Evolutionary conservation across 2,329 filamentous ascomycete species (phyloP), one percentile per base, ranked within the genome.

Genomic region (Epichloe coenophiala): DNA sequence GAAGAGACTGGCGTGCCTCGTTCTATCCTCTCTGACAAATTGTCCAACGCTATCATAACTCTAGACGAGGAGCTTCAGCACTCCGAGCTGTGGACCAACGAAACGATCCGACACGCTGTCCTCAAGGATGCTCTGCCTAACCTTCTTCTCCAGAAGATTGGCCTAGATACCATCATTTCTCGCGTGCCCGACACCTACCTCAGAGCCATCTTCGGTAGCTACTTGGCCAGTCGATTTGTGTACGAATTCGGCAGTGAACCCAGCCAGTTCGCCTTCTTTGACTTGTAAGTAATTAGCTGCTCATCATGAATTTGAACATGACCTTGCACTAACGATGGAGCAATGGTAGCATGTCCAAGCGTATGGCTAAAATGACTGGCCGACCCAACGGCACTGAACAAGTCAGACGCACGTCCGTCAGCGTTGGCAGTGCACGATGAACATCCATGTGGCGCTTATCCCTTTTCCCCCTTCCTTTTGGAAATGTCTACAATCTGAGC

Each of bases 261-360:
- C 5, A 93, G 85, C 72, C 91, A 96, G 63, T 97, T 98, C 72
- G 89, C 91, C 39, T 98, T 98, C 76, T 98, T 95, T 70, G 88
- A 95, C 66, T 98, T 97, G 86, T 90, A 73, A 81, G 86, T 84
- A 27, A 12, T n/a, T 2, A 36, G 12, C 6, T 7, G 13, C 35
- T 17, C 12, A 36, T 9, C 11, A 4, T 50, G 33, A 35, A 49
- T 50, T 51, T 4, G 27, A 9, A n/a, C 9, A 17, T 51, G 33
- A 46, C 11, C n/a, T n/a, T 13, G 15, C 42, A 39, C 23, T 50
- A 27, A 51, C 45, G 38, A 46, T 46, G 47, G 13, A 35, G 42
- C 9, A 43, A 59, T 56, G 42, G 58, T 55, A 83, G 80, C 63
- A 84, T 84, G 81, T 80, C 80, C 21, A 81, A 77, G 69, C 73